Evolutionary conservation across 495 filamentous ascomycete species (phyloP).

Genomic region (Hyaloscypha bicolor): DNA sequence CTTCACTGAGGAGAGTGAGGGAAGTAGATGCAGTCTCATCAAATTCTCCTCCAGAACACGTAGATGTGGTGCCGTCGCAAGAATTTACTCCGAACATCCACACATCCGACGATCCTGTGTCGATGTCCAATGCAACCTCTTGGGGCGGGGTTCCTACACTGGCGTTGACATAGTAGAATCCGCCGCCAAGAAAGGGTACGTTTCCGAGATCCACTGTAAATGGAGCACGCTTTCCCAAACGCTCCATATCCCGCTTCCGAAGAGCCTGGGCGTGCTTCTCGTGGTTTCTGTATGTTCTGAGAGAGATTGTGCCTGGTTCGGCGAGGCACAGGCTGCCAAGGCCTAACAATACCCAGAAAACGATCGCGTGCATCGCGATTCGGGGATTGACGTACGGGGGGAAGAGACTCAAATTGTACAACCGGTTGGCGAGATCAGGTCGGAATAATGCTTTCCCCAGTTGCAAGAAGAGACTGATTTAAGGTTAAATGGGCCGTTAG

Average conservation of each 20-base stretch:
- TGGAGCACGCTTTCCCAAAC: background rate
- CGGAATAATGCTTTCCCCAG: background rate
- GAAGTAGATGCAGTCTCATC: slow-evolving; percentile 69
- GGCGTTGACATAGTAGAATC: slow-evolving; percentile 66
- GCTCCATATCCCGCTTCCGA: background rate
- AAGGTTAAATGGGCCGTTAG: background rate
- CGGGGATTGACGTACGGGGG: background rate
- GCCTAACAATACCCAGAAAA: background rate
- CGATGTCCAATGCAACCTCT: slow-evolving; percentile 52
- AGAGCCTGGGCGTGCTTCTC: background rate
- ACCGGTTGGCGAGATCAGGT: background rate
- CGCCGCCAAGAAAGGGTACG: slow-evolving; percentile 41
- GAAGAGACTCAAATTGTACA: background rate
- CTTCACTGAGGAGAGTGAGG: slow-evolving; percentile 59
- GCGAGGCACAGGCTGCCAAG: background rate
- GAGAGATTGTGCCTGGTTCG: background rate
- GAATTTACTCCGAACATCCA: slow-evolving; percentile 73
- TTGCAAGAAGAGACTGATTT: background rate
- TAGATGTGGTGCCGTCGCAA: slow-evolving; percentile 40
- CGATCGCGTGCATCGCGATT: background rate
- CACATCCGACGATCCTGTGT: slow-evolving; percentile 84
- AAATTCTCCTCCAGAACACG: slow-evolving; percentile 38
- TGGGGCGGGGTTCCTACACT: slow-evolving; percentile 71
- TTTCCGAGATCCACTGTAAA: slow-evolving; percentile 2
- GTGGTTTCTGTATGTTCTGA: background rate